phyloP scores from a whole-genome alignment of 2,329 filamentous ascomycete genomes.

The Coniella lustricola region DNA sequence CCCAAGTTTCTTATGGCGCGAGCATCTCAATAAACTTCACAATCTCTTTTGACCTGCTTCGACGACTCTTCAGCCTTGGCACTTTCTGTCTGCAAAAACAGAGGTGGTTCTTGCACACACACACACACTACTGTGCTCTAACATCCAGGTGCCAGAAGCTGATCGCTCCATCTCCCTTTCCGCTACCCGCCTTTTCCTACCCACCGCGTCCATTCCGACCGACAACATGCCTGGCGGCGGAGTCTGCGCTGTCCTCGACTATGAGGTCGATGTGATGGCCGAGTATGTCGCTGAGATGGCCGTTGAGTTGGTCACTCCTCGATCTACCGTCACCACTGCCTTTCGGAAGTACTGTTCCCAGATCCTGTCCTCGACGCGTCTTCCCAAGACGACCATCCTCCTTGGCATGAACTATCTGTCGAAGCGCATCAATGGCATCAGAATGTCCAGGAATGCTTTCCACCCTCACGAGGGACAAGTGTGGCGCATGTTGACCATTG shows the following conservation, averaged over 20 bases:
- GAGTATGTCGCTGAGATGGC: constrained; percentile 92
- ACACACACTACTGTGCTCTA: constrained; percentile 20
- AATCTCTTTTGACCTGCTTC: constrained; percentile 19
- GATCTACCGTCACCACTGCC: constrained; percentile 52
- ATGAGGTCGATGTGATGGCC: constrained; percentile 93
- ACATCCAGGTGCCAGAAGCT: constrained; percentile 34
- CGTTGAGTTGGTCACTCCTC: constrained; percentile 48
- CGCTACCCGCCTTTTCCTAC: constrained; percentile 20
- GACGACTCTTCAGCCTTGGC: constrained; percentile 33
- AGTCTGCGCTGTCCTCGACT: constrained; percentile 89
- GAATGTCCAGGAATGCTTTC: constrained; percentile 42
- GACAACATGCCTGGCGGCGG: constrained; percentile 61
- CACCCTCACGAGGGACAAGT: constrained; percentile 62
- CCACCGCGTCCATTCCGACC: constrained; percentile 18
- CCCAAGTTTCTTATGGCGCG: constrained; percentile 29
- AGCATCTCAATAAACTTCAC: constrained; percentile 27
- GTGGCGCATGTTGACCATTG: constrained; percentile 81
- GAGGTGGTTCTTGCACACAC: constrained; percentile 15
- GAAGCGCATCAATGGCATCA: constrained; percentile 71
- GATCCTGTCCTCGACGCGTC: constrained; percentile 80
- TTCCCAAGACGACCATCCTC: constrained; percentile 86
- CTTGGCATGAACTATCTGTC: constrained; percentile 86
- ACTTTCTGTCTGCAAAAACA: constrained; percentile 22
- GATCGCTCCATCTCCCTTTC: constrained; percentile 21
- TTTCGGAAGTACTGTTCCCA: constrained; percentile 91